phyloP scores from a whole-genome alignment of 306 rosid genomes.

The Inga leiocalycina region DNA sequence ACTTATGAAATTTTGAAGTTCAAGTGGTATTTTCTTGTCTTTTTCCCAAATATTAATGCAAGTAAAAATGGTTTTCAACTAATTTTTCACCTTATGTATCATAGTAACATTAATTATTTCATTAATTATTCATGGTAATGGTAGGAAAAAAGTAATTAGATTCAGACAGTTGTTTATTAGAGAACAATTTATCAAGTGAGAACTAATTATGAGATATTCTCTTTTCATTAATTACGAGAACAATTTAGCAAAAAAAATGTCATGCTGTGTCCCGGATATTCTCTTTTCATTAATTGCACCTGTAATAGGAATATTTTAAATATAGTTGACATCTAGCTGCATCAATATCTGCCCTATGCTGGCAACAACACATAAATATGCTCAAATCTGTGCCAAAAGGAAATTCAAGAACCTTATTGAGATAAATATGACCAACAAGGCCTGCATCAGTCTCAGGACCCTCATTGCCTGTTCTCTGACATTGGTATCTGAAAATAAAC shows the following conservation, averaged over 20 bases:
- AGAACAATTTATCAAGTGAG: background rate
- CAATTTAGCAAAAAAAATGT: background rate
- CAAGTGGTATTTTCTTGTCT: no score
- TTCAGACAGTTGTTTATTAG: background rate
- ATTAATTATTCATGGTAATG: background rate
- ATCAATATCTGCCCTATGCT: background rate
- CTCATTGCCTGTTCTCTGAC: slow-evolving; percentile 38
- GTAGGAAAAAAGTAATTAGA: background rate
- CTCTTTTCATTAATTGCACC: background rate
- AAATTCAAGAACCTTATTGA: slow-evolving; percentile 64
- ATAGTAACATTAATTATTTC: background rate
- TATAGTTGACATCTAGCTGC: background rate
- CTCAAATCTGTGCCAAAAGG: slow-evolving; percentile 19
- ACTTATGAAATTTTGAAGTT: no score
- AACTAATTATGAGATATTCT: background rate
- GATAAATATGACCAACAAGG: slow-evolving; percentile 85
- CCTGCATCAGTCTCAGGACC: slow-evolving; percentile 62
- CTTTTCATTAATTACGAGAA: background rate
- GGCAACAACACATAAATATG: background rate
- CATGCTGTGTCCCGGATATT: background rate
- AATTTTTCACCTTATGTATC: background rate
- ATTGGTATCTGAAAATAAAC: slow-evolving; percentile 60
- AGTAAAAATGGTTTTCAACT: background rate
- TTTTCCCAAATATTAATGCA: background rate
- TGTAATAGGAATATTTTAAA: background rate